phyloP scores from a whole-genome alignment of 2,329 filamentous ascomycete species.

The Talaromyces amestolkiae region DNA sequence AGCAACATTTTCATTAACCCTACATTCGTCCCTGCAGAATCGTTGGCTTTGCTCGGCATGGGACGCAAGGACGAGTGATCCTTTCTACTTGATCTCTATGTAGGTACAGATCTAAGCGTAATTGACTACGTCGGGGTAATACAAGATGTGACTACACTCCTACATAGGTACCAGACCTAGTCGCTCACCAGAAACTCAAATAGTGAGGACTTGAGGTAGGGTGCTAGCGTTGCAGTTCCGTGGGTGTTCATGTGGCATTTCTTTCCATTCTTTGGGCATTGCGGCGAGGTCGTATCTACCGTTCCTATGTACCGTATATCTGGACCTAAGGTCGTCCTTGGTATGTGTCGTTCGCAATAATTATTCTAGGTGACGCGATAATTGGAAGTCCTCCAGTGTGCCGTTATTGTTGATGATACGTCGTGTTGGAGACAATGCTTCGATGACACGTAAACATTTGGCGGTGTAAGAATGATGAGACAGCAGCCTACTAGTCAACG shows the following conservation, averaged over 20 bases:
- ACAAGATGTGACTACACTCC: conserved; percentile 3
- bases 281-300: background rate
- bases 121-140: background rate
- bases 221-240: background rate
- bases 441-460: background rate
- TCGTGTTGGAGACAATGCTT: background rate
- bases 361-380: background rate
- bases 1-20: background rate
- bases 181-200: background rate
- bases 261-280: background rate
- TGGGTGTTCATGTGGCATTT: background rate
- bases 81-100: background rate
- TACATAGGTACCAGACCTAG: background rate
- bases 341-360: background rate
- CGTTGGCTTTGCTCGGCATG: background rate
- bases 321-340: background rate
- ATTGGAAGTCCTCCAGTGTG: background rate
- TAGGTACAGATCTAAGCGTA: background rate
- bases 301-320: too few relatives aligned
- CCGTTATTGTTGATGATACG: background rate
- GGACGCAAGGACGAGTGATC: conserved; percentile 12
- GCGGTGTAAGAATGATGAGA: conserved; percentile 1
- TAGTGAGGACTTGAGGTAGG: background rate
- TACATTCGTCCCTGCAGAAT: conserved; percentile 5
- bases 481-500: background rate